Evolutionary conservation across 2,329 filamentous ascomycete species (phyloP).

Genomic region (Curvularia sp.): DNA sequence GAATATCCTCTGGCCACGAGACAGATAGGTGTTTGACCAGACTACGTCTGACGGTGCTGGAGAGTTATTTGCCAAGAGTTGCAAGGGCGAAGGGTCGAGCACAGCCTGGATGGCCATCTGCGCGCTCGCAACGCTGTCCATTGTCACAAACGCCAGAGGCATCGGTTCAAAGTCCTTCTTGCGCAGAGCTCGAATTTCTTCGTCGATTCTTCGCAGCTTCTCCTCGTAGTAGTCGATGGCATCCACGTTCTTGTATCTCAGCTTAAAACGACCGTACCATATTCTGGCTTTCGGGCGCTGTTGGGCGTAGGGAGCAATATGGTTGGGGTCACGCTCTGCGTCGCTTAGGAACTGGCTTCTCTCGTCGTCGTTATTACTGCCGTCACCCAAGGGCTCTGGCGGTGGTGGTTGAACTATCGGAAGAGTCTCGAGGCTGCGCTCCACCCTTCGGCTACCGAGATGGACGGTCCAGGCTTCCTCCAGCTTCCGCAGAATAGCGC

Average conservation of each 20-base stretch:
- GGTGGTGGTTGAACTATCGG: constrained; percentile 59
- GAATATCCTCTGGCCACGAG: constrained; percentile 74
- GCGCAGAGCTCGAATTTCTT: constrained; percentile 73
- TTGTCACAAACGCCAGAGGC: constrained; percentile 91
- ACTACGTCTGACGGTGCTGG: constrained; percentile 92
- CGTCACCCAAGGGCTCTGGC: constrained; percentile 38
- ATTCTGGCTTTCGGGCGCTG: constrained; percentile 73
- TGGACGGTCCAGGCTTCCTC: constrained; percentile 86
- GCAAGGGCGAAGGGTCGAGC: constrained; percentile 86
- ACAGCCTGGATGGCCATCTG: constrained; percentile 98
- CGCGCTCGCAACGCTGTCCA: constrained; percentile 89
- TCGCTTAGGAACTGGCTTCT: constrained; percentile 67
- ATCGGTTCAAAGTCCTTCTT: constrained; percentile 78
- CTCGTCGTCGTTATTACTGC: constrained; percentile 59
- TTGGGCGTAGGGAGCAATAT: constrained; percentile 56
- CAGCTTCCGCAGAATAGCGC: constrained; percentile 70
- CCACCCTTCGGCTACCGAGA: constrained; percentile 64
- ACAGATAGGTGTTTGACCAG: constrained; percentile 90
- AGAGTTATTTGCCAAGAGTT: constrained; percentile 82
- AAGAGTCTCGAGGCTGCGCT: constrained; percentile 57
- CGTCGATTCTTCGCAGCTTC: constrained; percentile 78
- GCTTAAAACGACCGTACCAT: constrained; percentile 77
- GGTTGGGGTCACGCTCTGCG: constrained; percentile 45
- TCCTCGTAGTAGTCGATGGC: constrained; percentile 96
- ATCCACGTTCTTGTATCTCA: constrained; percentile 78